These are phyloP conservation scores for Excoecaria agallocha DNA, from an alignment of 345 rosid genomes.

Conservation along the genomic window DNA sequence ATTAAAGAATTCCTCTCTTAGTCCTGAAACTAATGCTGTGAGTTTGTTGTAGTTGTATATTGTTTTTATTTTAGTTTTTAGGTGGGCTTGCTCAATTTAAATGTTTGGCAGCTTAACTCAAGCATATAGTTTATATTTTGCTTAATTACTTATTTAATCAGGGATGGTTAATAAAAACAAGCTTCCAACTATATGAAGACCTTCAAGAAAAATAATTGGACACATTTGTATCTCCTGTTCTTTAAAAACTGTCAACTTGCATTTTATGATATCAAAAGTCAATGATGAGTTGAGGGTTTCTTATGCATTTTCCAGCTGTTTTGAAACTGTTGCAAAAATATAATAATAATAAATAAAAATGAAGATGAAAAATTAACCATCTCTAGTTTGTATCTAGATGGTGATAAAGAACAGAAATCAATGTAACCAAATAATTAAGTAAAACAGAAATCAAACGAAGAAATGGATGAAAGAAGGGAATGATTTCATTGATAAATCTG, in stretches of 20 bases:
- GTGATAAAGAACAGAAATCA: no score
- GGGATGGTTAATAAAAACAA: not conserved
- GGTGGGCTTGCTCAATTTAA: not conserved
- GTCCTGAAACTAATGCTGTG: conserved; percentile 60
- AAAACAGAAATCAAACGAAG: no score
- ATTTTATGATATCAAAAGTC: not conserved
- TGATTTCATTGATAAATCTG: no score
- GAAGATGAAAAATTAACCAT: not conserved
- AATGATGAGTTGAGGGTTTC: not conserved
- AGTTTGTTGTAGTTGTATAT: conserved; percentile 32
- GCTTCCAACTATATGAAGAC: not conserved
- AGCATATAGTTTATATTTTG: not conserved
- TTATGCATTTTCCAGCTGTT: not conserved
- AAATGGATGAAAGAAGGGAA: no score
- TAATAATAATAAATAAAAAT: no score
- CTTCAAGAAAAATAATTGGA: not conserved
- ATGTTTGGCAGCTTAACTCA: not conserved
- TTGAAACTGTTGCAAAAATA: no score
- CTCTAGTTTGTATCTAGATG: not conserved
- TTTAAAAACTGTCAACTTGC: not conserved
- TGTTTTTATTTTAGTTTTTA: not conserved
- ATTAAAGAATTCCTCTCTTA: conserved; percentile 39
- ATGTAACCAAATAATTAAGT: no score
- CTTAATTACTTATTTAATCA: not conserved
- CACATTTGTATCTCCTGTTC: not conserved